These are phyloP conservation scores for Amanita exitialis DNA, from an alignment of 768 basidiomycete species.

Conservation along the genomic window DNA sequence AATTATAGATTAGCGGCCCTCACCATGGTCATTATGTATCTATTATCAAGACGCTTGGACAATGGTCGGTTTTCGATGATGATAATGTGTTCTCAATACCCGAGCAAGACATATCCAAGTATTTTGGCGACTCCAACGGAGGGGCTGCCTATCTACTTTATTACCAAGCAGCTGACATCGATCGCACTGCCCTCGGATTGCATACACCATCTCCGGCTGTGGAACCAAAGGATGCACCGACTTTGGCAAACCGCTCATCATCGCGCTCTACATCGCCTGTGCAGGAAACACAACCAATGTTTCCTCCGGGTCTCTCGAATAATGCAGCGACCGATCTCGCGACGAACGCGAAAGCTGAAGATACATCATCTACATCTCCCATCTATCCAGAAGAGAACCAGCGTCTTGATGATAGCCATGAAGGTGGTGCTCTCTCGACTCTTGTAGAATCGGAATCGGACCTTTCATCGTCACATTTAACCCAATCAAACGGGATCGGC, in stretches of 20 bases:
- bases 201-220: slow-evolving; percentile 20
- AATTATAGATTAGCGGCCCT: slow-evolving; percentile 58
- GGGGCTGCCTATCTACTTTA: slow-evolving; percentile 96
- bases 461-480: not conserved
- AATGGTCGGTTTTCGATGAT: slow-evolving; percentile 95
- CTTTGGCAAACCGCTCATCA: slow-evolving; percentile 12
- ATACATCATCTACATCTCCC: not conserved
- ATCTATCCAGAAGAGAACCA: not conserved
- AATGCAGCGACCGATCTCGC: not conserved
- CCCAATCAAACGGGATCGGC: not conserved
- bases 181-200: slow-evolving; percentile 63
- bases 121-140: slow-evolving; percentile 84
- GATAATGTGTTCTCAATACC: slow-evolving; percentile 83
- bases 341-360: not conserved
- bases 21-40: slow-evolving; percentile 98
- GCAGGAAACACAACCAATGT: slow-evolving; percentile 9
- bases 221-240: slow-evolving; percentile 3
- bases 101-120: slow-evolving; percentile 84
- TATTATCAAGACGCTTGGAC: slow-evolving; percentile 75
- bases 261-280: slow-evolving; percentile 11
- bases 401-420: not conserved
- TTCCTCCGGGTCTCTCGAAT: not conserved
- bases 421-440: not conserved
- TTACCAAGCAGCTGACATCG: slow-evolving; percentile 90
- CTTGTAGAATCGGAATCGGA: not conserved